Conservation (phyloP, 2,329 filamentous ascomycete species). For the Trichoderma afroharzianum region DNA sequence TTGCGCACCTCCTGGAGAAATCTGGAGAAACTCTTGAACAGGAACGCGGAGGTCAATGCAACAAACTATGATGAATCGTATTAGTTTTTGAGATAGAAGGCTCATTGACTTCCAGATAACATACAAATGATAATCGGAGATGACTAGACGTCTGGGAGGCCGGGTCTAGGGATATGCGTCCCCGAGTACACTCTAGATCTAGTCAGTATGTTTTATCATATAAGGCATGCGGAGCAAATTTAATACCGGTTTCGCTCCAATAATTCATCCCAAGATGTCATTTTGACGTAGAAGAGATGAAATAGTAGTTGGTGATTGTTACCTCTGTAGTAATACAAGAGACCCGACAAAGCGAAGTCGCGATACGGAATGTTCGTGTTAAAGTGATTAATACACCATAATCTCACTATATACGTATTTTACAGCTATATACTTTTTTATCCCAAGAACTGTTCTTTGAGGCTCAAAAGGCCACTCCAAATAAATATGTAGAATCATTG, state of each 20-base stretch:
- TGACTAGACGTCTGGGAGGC: background rate
- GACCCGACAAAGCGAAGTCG: no score
- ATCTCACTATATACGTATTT: no score
- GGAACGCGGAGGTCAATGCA: background rate
- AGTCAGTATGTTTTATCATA: background rate
- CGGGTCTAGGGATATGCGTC: background rate
- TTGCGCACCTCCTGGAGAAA: background rate
- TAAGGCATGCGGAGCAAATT: background rate
- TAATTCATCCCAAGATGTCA: background rate
- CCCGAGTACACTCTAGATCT: background rate
- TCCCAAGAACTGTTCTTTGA: no score
- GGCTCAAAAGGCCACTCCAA: no score
- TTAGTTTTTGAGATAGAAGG: background rate
- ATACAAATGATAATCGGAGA: background rate
- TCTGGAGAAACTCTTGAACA: background rate
- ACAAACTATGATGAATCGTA: background rate
- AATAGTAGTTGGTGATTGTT: background rate
- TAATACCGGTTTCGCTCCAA: background rate
- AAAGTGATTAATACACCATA: no score
- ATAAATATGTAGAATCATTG: no score
- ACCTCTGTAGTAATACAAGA: no score
- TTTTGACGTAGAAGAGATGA: background rate
- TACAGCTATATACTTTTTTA: no score
- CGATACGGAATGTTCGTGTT: no score
- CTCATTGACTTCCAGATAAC: background rate